Percentiles rank a stretch among this genome's conserved stretches.
These are phyloP conservation scores for sunflower (Helianthus annuus) DNA, from an alignment of 129 eudicot species.

Conservation along the genomic window DNA sequence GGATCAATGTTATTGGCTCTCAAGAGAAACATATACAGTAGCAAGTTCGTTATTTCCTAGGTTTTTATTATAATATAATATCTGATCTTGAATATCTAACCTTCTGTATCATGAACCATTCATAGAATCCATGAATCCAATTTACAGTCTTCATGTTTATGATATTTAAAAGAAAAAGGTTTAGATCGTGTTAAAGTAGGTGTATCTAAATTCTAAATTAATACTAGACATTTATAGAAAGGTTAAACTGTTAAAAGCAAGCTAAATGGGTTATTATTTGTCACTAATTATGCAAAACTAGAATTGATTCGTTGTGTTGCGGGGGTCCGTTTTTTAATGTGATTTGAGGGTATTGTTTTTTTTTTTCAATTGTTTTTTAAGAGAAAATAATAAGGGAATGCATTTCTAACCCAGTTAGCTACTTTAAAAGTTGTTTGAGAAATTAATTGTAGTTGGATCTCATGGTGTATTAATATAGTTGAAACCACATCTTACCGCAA, in stretches of 20 bases:
- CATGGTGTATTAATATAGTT: too few species aligned
- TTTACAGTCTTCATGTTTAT: not conserved
- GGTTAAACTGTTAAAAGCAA: too few species aligned
- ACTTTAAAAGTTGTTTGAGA: too few species aligned
- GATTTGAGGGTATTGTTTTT: too few species aligned
- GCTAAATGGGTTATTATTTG: not conserved
- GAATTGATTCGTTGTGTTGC: too few species aligned
- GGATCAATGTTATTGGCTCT: conserved; percentile 37
- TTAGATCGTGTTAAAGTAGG: not conserved
- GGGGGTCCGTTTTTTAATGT: too few species aligned
- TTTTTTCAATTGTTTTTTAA: too few species aligned
- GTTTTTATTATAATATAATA: conserved; percentile 26
- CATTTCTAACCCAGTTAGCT: too few species aligned
- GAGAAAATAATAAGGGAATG: too few species aligned
- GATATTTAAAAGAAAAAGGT: not conserved
- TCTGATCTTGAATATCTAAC: conserved; percentile 27
- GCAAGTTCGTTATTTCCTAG: conserved; percentile 37
- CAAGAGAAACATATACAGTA: conserved; percentile 13
- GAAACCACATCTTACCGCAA: too few species aligned
- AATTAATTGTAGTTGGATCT: too few species aligned
- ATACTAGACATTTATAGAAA: too few species aligned
- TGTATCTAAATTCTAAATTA: not conserved
- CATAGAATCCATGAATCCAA: conserved; percentile 26
- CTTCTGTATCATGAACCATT: conserved; percentile 19
- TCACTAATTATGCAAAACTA: not conserved